These are phyloP conservation scores for Cytospora leucostoma DNA, from an alignment of 2,329 filamentous ascomycete genomes.

Conservation along the genomic window DNA sequence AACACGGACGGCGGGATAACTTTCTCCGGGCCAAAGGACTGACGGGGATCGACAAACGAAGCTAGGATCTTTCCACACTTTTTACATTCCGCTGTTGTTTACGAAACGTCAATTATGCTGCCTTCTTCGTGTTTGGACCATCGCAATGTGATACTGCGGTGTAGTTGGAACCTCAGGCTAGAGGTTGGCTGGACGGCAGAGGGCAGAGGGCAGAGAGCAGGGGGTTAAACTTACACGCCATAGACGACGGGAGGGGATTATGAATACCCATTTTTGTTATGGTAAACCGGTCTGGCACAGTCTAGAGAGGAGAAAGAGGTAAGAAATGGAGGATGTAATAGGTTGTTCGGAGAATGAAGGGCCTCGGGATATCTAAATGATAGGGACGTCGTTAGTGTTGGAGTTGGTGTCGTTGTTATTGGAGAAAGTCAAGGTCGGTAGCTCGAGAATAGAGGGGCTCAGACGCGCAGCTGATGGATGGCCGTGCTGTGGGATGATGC, in stretches of 20 bases:
- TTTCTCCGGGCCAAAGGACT: conserved; percentile 94
- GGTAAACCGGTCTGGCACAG: not conserved
- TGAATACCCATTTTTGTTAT: conserved; percentile 58
- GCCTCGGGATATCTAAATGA: not conserved
- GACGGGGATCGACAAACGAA: conserved; percentile 90
- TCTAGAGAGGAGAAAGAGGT: not conserved
- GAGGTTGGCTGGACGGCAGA: conserved; percentile 5
- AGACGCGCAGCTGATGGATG: conserved; percentile 16
- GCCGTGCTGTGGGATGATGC: conserved; percentile 6
- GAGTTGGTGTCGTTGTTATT: conserved; percentile 25
- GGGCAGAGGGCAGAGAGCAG: conserved; percentile 21
- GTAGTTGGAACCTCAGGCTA: not conserved
- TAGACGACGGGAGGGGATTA: conserved; percentile 66
- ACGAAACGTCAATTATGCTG: conserved; percentile 19
- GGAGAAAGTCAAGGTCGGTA: conserved; percentile 11
- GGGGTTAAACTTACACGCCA: conserved; percentile 61
- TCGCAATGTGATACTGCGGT: not conserved
- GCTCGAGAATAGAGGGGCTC: conserved; percentile 2
- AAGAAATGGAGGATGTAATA: not conserved
- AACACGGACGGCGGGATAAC: conserved; percentile 91
- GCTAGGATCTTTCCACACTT: conserved; percentile 95
- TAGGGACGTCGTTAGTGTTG: conserved; percentile 3
- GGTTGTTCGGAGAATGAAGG: not conserved
- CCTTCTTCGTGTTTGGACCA: no score
- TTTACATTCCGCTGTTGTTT: conserved; percentile 80